These are phyloP conservation scores for Fabrea salina DNA, from an alignment of 169 alveolate species.

Conservation along the genomic window DNA sequence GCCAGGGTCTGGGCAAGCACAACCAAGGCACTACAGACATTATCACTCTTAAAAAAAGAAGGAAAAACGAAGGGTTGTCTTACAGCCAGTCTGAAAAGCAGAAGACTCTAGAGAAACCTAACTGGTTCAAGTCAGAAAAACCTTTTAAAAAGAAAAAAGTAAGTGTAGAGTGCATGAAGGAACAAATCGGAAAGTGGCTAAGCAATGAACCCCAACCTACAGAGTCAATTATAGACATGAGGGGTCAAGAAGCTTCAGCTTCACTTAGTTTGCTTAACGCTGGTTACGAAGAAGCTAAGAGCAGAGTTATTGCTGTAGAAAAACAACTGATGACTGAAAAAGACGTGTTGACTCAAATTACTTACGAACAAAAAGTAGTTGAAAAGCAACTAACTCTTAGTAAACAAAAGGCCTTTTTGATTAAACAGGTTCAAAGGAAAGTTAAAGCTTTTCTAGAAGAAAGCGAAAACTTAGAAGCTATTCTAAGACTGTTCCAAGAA, in stretches of 20 bases:
- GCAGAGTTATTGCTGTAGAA: background rate
- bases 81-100: background rate
- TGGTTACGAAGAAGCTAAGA: background rate
- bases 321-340: background rate
- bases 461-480: background rate
- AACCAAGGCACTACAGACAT: constrained; percentile 14
- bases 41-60: background rate
- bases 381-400: background rate
- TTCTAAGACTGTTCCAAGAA: background rate
- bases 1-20: constrained; percentile 2
- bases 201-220: too few species aligned
- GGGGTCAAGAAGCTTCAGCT: too few species aligned
- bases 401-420: too few species aligned
- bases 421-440: too few species aligned
- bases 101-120: too few species aligned
- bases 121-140: too few species aligned
- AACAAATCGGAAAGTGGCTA: too few species aligned
- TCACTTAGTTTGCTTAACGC: too few species aligned
- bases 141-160: too few species aligned
- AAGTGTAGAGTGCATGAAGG: too few species aligned
- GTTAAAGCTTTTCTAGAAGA: background rate
- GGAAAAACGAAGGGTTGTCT: constrained; percentile 15
- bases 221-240: too few species aligned
- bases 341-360: background rate
- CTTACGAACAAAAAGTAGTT: constrained; percentile 14